These are phyloP conservation scores for Cyphellophora attinorum DNA, from an alignment of 2,329 filamentous ascomycete species.

Conservation along the genomic window DNA sequence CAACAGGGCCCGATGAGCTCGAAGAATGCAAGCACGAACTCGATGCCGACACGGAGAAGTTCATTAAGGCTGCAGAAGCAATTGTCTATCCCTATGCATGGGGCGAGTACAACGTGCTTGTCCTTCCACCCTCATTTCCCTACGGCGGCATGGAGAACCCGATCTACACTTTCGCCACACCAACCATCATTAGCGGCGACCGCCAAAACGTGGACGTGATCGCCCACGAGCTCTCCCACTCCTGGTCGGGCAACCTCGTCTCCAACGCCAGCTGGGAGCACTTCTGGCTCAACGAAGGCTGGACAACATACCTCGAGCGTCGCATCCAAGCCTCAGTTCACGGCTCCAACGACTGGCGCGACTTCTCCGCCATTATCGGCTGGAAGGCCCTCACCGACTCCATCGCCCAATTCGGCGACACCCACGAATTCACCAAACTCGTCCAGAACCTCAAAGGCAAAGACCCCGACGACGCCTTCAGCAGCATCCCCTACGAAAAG, in stretches of 20 bases:
- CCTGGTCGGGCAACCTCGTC: slow-evolving; percentile 77
- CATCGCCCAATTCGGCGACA: slow-evolving; percentile 65
- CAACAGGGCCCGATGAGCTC: slow-evolving; percentile 80
- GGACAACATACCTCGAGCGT: slow-evolving; percentile 91
- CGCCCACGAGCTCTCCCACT: slow-evolving; percentile 68
- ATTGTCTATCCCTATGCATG: slow-evolving; percentile 81
- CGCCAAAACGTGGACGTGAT: slow-evolving; percentile 92
- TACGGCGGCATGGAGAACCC: slow-evolving; percentile 92
- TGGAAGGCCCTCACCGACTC: slow-evolving; percentile 84
- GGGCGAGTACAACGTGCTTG: slow-evolving; percentile 90
- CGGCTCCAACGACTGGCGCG: slow-evolving; percentile 65
- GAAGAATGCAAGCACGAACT: slow-evolving; percentile 82
- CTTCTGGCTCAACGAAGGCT: slow-evolving; percentile 62
- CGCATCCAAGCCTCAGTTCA: slow-evolving; percentile 69
- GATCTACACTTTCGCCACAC: slow-evolving; percentile 89
- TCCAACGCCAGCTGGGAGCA: slow-evolving; percentile 44
- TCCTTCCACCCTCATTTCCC: slow-evolving; percentile 81
- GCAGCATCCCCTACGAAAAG: slow-evolving; percentile 87
- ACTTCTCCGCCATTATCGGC: slow-evolving; percentile 92
- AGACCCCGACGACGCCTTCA: slow-evolving; percentile 94
- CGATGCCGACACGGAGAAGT: slow-evolving; percentile 82
- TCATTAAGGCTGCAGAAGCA: slow-evolving; percentile 74
- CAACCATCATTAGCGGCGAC: slow-evolving; percentile 85
- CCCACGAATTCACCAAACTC: slow-evolving; percentile 89
- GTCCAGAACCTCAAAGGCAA: slow-evolving; percentile 78